Percentiles rank a stretch among this genome's conserved stretches.
Evolutionary conservation across 495 filamentous ascomycete species (phyloP).

Genomic region (Aspergillus avenaceus): DNA sequence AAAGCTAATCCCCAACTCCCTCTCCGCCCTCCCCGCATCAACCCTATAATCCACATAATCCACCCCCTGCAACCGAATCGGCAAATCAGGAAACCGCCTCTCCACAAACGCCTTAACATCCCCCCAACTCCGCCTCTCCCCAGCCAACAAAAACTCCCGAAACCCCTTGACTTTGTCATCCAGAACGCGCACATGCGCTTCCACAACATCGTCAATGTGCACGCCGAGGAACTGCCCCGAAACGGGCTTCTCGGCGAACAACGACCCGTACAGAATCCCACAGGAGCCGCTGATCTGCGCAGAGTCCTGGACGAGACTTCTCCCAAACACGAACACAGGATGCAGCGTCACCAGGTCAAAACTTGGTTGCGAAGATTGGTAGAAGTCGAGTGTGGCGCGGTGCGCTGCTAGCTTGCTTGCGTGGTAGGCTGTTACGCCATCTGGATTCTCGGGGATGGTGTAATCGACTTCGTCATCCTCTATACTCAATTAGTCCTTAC

Average conservation of each 20-base stretch:
- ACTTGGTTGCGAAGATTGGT: not conserved
- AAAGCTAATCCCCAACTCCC: constrained; percentile 26
- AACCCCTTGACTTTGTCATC: constrained; percentile 6
- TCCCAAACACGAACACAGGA: constrained; percentile 12
- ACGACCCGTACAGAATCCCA: constrained; percentile 5
- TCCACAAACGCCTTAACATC: constrained; percentile 21
- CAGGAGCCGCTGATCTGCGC: constrained; percentile 8
- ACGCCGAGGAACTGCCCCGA: constrained; percentile 8
- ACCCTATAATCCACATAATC: constrained; percentile 37
- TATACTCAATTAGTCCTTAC: too few relatives aligned
- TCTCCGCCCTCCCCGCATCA: constrained; percentile 48
- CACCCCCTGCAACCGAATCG: constrained; percentile 14
- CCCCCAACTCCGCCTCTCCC: constrained; percentile 16
- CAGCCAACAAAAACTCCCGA: constrained; percentile 17
- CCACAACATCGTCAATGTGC: constrained; percentile 16
- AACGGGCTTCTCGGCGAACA: constrained; percentile 3
- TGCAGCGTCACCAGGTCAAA: constrained; percentile 11
- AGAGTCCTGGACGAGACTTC: constrained; percentile 10
- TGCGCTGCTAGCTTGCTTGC: constrained; percentile 4
- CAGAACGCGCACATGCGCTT: constrained; percentile 16
- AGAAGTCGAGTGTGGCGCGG: constrained; percentile 5
- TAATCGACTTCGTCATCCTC: not conserved
- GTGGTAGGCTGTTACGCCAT: not conserved
- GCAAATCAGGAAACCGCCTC: constrained; percentile 23
- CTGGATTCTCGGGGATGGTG: not conserved